Evolutionary conservation across 306 rosid genomes (phyloP).

Genomic region (Quercus ilex): DNA sequence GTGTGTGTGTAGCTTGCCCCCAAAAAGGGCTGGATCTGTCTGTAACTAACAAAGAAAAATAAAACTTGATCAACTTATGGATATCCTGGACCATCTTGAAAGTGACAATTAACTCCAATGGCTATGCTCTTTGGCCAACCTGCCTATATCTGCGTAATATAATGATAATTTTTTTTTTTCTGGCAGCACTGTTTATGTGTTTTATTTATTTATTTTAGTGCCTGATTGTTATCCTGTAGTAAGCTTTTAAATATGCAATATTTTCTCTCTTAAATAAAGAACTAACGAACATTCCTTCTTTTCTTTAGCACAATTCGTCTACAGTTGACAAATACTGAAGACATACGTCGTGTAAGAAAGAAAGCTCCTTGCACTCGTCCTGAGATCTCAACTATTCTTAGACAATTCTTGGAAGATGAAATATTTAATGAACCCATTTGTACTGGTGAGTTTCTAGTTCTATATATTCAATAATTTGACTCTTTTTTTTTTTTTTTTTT

Average conservation of each 20-base stretch:
- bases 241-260: neutral
- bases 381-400: constrained; percentile 82
- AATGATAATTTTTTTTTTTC: neutral
- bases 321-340: constrained; percentile 87
- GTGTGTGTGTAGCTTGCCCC: no score
- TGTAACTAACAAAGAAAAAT: no score
- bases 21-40: no score
- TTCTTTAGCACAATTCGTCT: constrained; percentile 80
- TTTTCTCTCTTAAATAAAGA: constrained; percentile 8
- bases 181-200: neutral
- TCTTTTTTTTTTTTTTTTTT: neutral
- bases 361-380: constrained; percentile 89
- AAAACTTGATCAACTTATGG: no score
- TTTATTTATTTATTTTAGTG: neutral
- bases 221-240: neutral
- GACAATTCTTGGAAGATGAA: constrained; percentile 81
- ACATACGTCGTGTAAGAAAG: constrained; percentile 84
- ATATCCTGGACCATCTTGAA: neutral
- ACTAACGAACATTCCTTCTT: constrained; percentile 23
- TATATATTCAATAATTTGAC: neutral
- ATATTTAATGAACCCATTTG: constrained; percentile 64
- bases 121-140: neutral
- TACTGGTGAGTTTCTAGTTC: constrained; percentile 53
- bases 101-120: neutral
- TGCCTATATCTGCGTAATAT: neutral